Percentiles rank a stretch among this genome's conserved stretches.
Evolutionary conservation across 208 protist genomes (phyloP).

Genomic region (Polymyxa betae): DNA sequence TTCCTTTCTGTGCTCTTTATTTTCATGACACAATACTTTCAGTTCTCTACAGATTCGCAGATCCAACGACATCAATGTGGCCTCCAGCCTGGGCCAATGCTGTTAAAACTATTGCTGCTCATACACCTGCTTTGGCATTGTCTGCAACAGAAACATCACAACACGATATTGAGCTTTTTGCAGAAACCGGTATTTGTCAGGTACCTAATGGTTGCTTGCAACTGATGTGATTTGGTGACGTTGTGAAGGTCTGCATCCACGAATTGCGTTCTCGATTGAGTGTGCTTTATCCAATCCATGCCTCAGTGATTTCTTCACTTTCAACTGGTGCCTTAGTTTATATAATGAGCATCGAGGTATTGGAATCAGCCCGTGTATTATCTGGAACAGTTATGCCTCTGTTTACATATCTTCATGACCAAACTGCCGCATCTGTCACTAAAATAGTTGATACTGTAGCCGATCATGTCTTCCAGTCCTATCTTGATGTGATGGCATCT

Average conservation of each 20-base stretch:
- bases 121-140: not conserved
- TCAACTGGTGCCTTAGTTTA: not conserved
- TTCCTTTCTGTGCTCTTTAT: not conserved
- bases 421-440: conserved; percentile 2
- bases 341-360: not conserved
- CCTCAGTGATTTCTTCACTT: not conserved
- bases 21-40: not conserved
- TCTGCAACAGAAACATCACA: not conserved
- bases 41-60: conserved; percentile 26
- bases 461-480: conserved; percentile 43
- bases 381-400: not conserved
- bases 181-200: conserved; percentile 27
- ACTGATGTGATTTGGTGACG: not conserved
- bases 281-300: not conserved
- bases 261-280: not conserved
- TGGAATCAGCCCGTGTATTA: conserved; percentile 2
- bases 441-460: conserved; percentile 39
- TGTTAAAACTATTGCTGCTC: conserved; percentile 26
- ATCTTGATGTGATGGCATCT: conserved; percentile 33
- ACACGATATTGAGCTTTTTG: not conserved
- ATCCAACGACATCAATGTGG: not conserved
- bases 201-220: not conserved
- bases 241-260: not conserved
- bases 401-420: conserved; percentile 21
- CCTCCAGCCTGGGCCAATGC: conserved; percentile 23